phyloP scores from a whole-genome alignment of 441 rosid genomes.

The California macrophylla region DNA sequence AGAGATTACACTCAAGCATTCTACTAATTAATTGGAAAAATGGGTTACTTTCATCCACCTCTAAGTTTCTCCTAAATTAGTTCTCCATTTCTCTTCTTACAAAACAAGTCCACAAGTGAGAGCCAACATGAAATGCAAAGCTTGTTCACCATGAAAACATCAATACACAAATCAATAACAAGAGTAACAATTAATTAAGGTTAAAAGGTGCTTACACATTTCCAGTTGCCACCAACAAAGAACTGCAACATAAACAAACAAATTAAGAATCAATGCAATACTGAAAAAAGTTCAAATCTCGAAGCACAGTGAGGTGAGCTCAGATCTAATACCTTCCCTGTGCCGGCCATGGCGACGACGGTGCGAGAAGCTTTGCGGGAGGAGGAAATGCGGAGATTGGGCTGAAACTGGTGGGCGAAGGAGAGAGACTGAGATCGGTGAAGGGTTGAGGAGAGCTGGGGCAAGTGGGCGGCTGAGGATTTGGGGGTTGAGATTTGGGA shows the following conservation, averaged over 20 bases:
- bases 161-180: background rate
- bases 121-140: background rate
- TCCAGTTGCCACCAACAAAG: slow-evolving; percentile 98
- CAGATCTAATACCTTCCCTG: slow-evolving; percentile 51
- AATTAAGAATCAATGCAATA: background rate
- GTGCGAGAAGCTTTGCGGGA: slow-evolving; percentile 43
- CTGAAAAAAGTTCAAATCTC: too few relatives aligned
- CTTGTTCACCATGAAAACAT: too few relatives aligned
- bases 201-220: slow-evolving; percentile 58
- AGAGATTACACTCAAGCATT: too few relatives aligned
- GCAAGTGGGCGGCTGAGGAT: slow-evolving; percentile 21
- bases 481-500: slow-evolving; percentile 29
- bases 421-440: slow-evolving; percentile 27
- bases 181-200: background rate
- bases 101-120: background rate
- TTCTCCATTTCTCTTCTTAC: background rate
- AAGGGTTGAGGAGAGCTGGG: slow-evolving; percentile 45
- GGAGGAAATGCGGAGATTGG: slow-evolving; percentile 39
- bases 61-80: background rate
- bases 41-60: too few relatives aligned
- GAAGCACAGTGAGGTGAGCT: background rate
- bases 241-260: slow-evolving; percentile 51
- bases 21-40: too few relatives aligned
- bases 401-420: slow-evolving; percentile 32
- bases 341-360: slow-evolving; percentile 78